A percentile compares a stretch with the other conserved stretches of the same genome.
These are phyloP conservation scores for Furcasterigmium sp. DNA, from an alignment of 2,329 filamentous ascomycete species.

Conservation along the genomic window DNA sequence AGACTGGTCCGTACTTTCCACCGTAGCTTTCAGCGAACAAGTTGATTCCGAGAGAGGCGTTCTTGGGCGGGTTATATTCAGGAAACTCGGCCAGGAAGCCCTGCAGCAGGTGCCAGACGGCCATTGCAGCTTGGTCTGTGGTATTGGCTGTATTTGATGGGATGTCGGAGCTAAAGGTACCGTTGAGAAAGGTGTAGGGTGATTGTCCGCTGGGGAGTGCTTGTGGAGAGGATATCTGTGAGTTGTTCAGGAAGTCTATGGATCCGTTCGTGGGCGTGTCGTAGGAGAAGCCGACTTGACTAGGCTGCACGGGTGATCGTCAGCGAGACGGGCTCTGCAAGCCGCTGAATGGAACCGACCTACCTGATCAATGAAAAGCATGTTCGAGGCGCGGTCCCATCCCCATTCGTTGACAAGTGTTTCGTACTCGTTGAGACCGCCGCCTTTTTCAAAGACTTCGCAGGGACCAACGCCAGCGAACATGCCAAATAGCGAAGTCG, in stretches of 20 bases:
- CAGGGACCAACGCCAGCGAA: slow-evolving; percentile 56
- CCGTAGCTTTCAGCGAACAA: slow-evolving; percentile 67
- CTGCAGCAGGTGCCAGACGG: slow-evolving; percentile 62
- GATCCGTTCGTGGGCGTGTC: slow-evolving; percentile 60
- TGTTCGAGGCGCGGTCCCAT: slow-evolving; percentile 54
- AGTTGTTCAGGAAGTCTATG: slow-evolving; percentile 37
- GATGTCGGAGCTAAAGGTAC: slow-evolving; percentile 58
- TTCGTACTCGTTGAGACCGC: slow-evolving; percentile 39
- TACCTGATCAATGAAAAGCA: slow-evolving; percentile 54
- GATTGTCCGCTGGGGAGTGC: slow-evolving; percentile 13
- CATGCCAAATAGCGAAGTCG: slow-evolving; percentile 59
- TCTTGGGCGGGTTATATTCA: slow-evolving; percentile 46
- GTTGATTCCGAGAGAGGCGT: slow-evolving; percentile 50
- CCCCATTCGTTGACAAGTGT: slow-evolving; percentile 56
- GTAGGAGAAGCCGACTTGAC: slow-evolving; percentile 65
- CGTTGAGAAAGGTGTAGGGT: slow-evolving; percentile 46
- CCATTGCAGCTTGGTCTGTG: slow-evolving; percentile 49
- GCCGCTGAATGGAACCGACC: slow-evolving; percentile 12
- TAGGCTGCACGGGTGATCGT: slow-evolving; percentile 43
- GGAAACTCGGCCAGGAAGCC: slow-evolving; percentile 55
- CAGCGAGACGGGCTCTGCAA: slow-evolving; percentile 18
- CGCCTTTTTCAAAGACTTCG: slow-evolving; percentile 41
- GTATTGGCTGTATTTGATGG: slow-evolving; percentile 46
- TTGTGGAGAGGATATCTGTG: slow-evolving; percentile 27
- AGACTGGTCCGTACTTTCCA: slow-evolving; percentile 64